A percentile compares a stretch with the other conserved stretches of the same genome.
Conservation (phyloP, 2,329 filamentous ascomycete species). For the Ophiostoma perfectum region DNA sequence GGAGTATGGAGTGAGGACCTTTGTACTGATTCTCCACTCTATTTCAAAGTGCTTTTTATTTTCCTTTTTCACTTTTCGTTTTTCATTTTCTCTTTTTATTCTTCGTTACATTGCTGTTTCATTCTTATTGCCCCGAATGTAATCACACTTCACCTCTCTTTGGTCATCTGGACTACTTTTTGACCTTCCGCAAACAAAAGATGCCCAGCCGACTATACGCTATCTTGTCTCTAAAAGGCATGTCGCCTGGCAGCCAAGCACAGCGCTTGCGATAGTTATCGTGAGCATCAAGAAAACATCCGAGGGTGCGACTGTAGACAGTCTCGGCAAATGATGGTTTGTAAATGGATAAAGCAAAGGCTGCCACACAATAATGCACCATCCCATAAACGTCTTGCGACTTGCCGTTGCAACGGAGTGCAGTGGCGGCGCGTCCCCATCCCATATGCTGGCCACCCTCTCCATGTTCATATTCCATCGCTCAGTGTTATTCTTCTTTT, state of each 20-base stretch:
- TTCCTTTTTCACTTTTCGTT: background rate
- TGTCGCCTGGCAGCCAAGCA: constrained; percentile 9
- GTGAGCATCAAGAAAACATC: background rate
- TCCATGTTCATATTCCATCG: background rate
- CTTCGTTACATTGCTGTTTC: too few species aligned
- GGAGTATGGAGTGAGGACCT: background rate
- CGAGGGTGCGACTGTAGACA: background rate
- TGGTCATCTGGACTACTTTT: background rate
- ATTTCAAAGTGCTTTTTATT: background rate
- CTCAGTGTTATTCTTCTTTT: background rate
- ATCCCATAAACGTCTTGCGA: constrained; percentile 4
- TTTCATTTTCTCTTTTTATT: too few species aligned
- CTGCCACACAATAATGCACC: background rate
- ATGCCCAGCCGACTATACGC: background rate
- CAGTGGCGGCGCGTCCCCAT: background rate
- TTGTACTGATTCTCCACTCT: background rate
- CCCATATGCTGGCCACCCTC: background rate
- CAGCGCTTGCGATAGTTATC: background rate
- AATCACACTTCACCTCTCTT: background rate
- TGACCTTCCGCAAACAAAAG: background rate
- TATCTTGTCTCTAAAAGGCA: constrained; percentile 9
- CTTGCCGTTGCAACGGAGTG: background rate
- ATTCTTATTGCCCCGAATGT: too few species aligned
- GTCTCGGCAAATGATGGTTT: background rate
- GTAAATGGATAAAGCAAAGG: background rate